Base-by-base conservation (phyloP, 1,139 yeast genomes). In the Saccharomycopsis hybrid region DNA sequence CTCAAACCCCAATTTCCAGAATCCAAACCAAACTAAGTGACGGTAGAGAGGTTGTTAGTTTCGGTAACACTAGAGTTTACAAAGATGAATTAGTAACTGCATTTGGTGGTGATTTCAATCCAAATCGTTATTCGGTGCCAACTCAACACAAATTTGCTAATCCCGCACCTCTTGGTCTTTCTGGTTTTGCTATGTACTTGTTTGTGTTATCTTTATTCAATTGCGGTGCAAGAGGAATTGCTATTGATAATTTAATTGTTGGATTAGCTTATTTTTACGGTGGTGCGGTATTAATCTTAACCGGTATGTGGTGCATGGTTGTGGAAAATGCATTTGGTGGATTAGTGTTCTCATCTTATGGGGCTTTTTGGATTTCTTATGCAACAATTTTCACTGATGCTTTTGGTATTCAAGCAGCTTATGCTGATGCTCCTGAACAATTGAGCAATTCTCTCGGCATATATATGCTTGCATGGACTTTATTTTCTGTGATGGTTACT, bases 311-410 rank as follows among this genome's bases (percentile, higher is more conserved):
- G 77, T 87, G 81, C 61, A 72, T 82, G 59, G 82, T 84, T 3
- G 54, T 75, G 43, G 95, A 89, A 60, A 87, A 88, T 71, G 82
- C 95, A 51, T 89, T 88, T 72, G 96, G 95, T 80, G 96, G 88
- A 53, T 78, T 86, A 48, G 95, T 95, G 2, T 74, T 88, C 54
- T 69, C 83, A 27, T 83, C 94, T 4, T 89, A 72, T 63, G 96
- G 95, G 55, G 95, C 94, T 1, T 89, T 88, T 68, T 89, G 97
- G 97, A 73, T 86, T 65, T 73, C 90, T 41, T 76, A 67, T 59
- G 94, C 80, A 55, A 90, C 92, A 30, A 75, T 89, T 54, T 71
- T 77, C 56, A 78, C 82, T 51, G 80, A 82, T 37, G 75, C 84
- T 61, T 89, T 89, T 66, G 90, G 92, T 46, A 83, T 89, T 55